Conservation (phyloP, 257 asterid genomes). For the Solanum pinnatisectum region DNA sequence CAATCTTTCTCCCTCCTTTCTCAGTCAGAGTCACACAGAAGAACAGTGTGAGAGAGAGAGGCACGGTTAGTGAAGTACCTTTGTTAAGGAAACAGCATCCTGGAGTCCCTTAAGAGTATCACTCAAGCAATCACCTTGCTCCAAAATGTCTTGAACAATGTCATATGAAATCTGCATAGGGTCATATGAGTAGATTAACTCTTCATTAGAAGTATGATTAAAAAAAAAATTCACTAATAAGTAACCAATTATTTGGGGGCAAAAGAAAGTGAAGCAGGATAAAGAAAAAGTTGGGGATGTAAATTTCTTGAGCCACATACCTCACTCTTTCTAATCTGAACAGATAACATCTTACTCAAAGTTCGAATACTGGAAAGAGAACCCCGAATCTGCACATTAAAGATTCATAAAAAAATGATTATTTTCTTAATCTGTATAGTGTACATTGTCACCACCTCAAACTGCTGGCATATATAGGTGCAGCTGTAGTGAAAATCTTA, state of each 20-base stretch:
- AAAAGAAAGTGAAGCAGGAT: constrained; percentile 8
- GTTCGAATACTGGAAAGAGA: constrained; percentile 79
- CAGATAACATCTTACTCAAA: constrained; percentile 70
- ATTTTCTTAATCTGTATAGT: neutral
- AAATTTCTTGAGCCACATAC: constrained; percentile 22
- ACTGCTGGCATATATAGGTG: neutral
- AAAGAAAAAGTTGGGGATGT: neutral
- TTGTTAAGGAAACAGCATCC: constrained; percentile 84
- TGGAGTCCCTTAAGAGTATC: constrained; percentile 82
- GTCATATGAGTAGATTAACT: neutral
- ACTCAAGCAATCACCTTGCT: constrained; percentile 73
- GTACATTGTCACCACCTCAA: neutral
- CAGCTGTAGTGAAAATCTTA: constrained; percentile 25
- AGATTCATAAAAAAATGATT: neutral
- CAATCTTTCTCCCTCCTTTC: neutral
- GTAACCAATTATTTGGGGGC: neutral
- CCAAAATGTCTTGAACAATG: constrained; percentile 70
- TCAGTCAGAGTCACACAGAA: neutral
- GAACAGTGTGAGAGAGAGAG: neutral
- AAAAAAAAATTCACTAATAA: neutral
- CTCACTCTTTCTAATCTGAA: constrained; percentile 78
- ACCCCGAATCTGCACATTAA: constrained; percentile 51
- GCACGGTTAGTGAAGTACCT: constrained; percentile 33
- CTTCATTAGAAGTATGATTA: neutral
- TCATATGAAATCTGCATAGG: constrained; percentile 67